Percentiles rank a stretch among this genome's conserved stretches.
These are phyloP conservation scores for Lasiodiplodia sp. DNA, from an alignment of 2,329 filamentous ascomycete genomes.

Conservation along the genomic window DNA sequence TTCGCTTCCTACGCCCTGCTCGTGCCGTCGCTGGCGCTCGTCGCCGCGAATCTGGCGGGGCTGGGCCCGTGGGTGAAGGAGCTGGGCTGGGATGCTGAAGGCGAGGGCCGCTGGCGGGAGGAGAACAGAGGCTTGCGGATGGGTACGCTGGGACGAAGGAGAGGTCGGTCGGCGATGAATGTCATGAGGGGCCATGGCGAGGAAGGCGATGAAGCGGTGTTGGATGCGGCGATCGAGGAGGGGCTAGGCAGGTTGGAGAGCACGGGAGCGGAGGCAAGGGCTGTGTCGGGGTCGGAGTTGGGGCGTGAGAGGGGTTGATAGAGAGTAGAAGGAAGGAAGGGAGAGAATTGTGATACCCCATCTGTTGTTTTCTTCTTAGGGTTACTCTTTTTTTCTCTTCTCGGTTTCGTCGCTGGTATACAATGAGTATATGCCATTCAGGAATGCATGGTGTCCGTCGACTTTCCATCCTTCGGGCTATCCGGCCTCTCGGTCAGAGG, in stretches of 20 bases:
- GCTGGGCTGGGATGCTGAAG: neutral
- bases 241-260: neutral
- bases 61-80: constrained; percentile 22
- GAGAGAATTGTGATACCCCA: neutral
- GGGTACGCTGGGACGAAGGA: neutral
- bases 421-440: too few relatives aligned
- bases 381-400: too few relatives aligned
- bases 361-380: too few relatives aligned
- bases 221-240: constrained; percentile 3
- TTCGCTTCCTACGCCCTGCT: constrained; percentile 14
- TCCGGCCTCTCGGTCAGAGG: too few relatives aligned
- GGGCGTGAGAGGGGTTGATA: too few relatives aligned
- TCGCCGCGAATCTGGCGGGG: constrained; percentile 8
- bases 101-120: neutral
- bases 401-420: too few relatives aligned
- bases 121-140: neutral
- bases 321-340: neutral
- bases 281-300: neutral
- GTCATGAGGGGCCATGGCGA: neutral
- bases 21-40: constrained; percentile 7
- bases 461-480: too few relatives aligned
- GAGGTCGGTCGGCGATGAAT: neutral
- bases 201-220: neutral
- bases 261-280: too few relatives aligned
- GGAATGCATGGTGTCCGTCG: too few relatives aligned